Conservation (phyloP, 2,329 filamentous ascomycete genomes). For the Colletotrichum phormii region DNA sequence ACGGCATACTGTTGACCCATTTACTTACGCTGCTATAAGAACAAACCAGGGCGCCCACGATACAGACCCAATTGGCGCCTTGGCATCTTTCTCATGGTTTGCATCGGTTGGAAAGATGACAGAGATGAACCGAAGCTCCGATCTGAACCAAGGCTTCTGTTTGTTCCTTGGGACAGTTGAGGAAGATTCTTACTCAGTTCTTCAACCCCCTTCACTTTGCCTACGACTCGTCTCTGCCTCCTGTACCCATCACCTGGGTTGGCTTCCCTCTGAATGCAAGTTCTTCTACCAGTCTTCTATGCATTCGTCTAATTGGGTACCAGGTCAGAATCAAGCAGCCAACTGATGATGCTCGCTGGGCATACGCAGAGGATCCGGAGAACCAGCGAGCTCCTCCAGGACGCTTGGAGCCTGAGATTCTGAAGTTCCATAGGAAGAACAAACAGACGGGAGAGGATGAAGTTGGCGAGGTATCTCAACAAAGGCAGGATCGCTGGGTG, state of each 20-base stretch:
- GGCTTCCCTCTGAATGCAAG: constrained; percentile 5
- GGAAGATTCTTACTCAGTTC: neutral
- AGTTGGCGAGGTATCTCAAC: neutral
- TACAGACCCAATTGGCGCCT: neutral
- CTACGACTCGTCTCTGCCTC: neutral
- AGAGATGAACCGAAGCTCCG: neutral
- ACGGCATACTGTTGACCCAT: no score
- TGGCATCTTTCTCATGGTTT: neutral
- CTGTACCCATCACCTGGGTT: constrained; percentile 3
- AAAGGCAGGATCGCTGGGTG: neutral
- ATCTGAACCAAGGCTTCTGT: neutral
- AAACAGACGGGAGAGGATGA: neutral
- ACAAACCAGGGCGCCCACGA: neutral
- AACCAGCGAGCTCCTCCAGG: neutral
- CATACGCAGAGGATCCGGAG: neutral
- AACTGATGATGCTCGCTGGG: neutral
- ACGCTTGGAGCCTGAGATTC: neutral
- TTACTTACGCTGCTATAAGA: neutral
- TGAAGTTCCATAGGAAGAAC: neutral
- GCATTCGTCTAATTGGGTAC: neutral
- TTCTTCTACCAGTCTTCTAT: neutral
- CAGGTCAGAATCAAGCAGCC: neutral
- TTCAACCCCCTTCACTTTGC: neutral
- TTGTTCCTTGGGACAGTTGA: neutral
- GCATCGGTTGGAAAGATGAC: neutral